phyloP scores from a whole-genome alignment of 208 protist species.

The Acanthamoeba triangularis region DNA sequence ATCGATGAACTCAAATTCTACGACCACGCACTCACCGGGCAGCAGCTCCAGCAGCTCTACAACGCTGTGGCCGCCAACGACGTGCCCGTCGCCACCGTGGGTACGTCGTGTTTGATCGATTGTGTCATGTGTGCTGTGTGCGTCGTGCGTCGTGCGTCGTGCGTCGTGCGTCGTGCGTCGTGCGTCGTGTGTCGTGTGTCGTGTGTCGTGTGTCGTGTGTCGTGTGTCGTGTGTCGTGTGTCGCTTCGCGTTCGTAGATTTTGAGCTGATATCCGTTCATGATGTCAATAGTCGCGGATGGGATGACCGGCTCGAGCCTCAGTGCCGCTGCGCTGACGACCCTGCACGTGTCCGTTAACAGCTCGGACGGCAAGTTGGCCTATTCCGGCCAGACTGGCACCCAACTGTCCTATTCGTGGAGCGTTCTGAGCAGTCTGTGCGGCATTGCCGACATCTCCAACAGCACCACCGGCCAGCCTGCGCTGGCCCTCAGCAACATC shows the following conservation, averaged over 20 bases:
- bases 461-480: neutral
- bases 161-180: too few relatives aligned
- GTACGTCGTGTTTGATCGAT: neutral
- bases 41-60: neutral
- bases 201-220: too few relatives aligned
- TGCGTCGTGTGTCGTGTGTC: too few relatives aligned
- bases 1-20: slow-evolving; percentile 38
- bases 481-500: neutral
- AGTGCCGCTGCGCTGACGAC: neutral
- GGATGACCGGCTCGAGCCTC: neutral
- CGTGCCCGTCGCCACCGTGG: neutral
- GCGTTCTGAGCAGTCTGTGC: slow-evolving; percentile 3
- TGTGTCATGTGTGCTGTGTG: too few relatives aligned
- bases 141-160: too few relatives aligned
- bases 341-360: neutral
- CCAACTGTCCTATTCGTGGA: neutral
- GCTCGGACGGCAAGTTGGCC: neutral
- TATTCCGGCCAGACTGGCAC: neutral
- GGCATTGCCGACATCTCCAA: neutral
- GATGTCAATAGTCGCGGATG: neutral
- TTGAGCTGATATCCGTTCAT: neutral
- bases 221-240: too few relatives aligned
- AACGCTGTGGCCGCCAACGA: neutral
- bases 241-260: neutral
- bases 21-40: neutral